phyloP scores from a whole-genome alignment of 2,329 filamentous ascomycete genomes.

The Clonostachys byssicola region DNA sequence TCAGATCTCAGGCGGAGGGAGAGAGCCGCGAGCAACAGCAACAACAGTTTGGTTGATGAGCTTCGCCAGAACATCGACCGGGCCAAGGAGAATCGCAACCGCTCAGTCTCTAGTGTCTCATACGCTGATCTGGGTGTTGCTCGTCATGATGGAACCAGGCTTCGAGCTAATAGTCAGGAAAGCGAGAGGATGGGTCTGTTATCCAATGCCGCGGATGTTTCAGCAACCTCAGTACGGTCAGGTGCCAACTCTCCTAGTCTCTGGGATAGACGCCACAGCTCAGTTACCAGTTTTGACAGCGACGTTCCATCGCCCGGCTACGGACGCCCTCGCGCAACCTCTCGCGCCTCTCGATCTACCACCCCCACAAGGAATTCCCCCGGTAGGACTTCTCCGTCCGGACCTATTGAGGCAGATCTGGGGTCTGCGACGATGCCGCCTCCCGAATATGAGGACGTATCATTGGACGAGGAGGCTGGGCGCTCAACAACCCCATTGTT shows the following conservation, averaged over 20 bases:
- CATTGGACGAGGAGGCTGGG: slow-evolving; percentile 32
- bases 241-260: slow-evolving; percentile 20
- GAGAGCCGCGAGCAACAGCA: slow-evolving; percentile 38
- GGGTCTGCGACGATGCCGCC: slow-evolving; percentile 43
- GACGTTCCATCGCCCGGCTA: slow-evolving; percentile 33
- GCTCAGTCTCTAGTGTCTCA: slow-evolving; percentile 69
- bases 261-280: slow-evolving; percentile 47
- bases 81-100: slow-evolving; percentile 55
- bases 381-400: slow-evolving; percentile 14
- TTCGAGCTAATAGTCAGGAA: slow-evolving; percentile 70
- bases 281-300: slow-evolving; percentile 49
- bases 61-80: slow-evolving; percentile 51
- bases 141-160: slow-evolving; percentile 70
- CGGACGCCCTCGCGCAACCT: slow-evolving; percentile 32
- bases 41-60: slow-evolving; percentile 55
- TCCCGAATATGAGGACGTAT: slow-evolving; percentile 50
- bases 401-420: slow-evolving; percentile 46
- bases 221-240: slow-evolving; percentile 22
- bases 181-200: slow-evolving; percentile 69
- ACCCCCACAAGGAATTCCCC: too few relatives aligned
- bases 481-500: slow-evolving; percentile 34
- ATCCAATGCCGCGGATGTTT: slow-evolving; percentile 66
- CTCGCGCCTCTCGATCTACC: slow-evolving; percentile 22
- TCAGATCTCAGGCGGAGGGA: slow-evolving; percentile 58
- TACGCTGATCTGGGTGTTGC: slow-evolving; percentile 76